Conservation (phyloP, 345 rosid species). For the Eucalyptus curtisii region DNA sequence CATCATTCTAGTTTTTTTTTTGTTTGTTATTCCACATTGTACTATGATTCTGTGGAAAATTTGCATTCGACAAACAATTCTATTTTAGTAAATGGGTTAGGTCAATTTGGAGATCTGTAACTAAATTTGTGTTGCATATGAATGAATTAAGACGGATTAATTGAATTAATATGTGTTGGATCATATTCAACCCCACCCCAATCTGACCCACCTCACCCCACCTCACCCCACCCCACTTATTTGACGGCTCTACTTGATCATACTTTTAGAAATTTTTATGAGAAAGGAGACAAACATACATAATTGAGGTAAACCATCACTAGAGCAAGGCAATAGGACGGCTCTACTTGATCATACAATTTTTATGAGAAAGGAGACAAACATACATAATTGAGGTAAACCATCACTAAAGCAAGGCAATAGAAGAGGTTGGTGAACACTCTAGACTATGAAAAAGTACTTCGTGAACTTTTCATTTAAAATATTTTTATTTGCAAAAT, state of each 20-base stretch:
- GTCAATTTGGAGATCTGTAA: rapidly evolving
- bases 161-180: neutral
- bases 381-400: neutral
- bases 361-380: neutral
- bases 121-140: neutral
- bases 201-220: rapidly evolving
- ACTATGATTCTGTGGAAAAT: neutral
- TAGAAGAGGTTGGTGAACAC: neutral
- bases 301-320: neutral
- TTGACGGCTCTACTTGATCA: neutral
- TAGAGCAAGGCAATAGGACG: neutral
- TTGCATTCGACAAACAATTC: neutral
- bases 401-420: neutral
- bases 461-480: neutral
- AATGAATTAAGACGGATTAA: rapidly evolving
- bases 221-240: neutral
- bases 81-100: neutral
- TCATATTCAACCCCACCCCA: neutral
- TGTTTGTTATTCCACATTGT: neutral
- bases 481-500: neutral
- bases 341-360: neutral
- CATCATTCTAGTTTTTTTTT: neutral
- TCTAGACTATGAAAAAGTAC: neutral
- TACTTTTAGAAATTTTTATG: neutral
- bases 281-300: neutral